Evolutionary conservation across 805 yeast genomes (phyloP).

Genomic region (Candida michaelii): DNA sequence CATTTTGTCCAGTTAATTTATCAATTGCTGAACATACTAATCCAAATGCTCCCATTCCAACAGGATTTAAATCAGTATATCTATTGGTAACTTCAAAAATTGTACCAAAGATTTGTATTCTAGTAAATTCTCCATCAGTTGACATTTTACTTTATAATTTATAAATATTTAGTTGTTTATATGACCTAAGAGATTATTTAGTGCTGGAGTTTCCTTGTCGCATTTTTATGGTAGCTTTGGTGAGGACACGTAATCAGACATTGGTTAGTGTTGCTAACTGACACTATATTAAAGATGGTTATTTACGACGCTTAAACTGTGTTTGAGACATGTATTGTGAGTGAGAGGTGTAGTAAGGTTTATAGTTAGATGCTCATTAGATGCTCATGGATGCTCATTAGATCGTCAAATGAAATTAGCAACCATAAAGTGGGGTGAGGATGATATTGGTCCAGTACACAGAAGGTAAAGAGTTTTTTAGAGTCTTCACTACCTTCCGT

Average conservation of each 20-base stretch:
- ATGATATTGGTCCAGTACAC: too few species aligned
- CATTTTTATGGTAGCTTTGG: background rate
- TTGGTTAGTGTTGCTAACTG: background rate
- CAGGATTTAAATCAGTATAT: constrained; percentile 91
- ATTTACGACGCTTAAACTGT: too few species aligned
- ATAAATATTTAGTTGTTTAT: background rate
- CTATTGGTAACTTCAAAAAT: constrained; percentile 90
- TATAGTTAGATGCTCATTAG: too few species aligned
- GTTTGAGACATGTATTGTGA: too few species aligned
- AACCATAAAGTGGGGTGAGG: too few species aligned
- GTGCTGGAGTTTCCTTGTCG: constrained; percentile 1
- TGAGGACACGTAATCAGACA: background rate
- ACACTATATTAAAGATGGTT: too few species aligned
- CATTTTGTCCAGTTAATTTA: constrained; percentile 84
- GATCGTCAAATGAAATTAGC: too few species aligned
- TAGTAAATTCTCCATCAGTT: constrained; percentile 48
- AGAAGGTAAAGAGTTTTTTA: too few species aligned
- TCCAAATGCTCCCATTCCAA: constrained; percentile 99
- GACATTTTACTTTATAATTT: constrained; percentile 31
- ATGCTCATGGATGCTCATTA: too few species aligned
- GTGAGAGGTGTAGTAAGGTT: too few species aligned
- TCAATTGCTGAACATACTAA: constrained; percentile 95
- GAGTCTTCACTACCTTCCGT: too few species aligned
- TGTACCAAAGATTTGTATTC: constrained; percentile 94
- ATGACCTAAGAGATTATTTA: background rate